Evolutionary conservation across 116 monocot genomes (phyloP).

Genomic region (Iris pallida): DNA sequence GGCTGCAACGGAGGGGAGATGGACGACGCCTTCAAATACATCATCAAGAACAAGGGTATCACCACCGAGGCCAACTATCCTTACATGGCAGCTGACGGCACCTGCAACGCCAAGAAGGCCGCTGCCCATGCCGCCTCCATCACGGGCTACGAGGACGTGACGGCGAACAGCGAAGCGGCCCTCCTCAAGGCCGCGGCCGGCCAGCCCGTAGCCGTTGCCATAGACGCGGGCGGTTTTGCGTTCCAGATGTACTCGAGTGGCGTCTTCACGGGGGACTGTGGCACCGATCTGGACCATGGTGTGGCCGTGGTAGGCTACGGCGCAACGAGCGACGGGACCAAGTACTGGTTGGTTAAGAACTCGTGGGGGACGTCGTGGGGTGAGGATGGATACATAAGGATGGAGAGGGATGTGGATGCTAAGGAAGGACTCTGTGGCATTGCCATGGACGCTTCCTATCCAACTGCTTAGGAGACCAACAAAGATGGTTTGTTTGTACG

Average conservation of each 20-base stretch:
- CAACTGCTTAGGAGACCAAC: too few relatives aligned
- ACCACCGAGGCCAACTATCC: slow-evolving; percentile 15
- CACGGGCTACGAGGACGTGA: slow-evolving; percentile 13
- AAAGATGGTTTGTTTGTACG: too few relatives aligned
- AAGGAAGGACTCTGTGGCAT: slow-evolving; percentile 24
- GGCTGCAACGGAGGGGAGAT: slow-evolving; percentile 23
- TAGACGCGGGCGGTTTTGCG: slow-evolving; percentile 8
- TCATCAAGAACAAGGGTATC: slow-evolving; percentile 19
- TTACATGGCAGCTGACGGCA: slow-evolving; percentile 1
- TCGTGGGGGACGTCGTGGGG: slow-evolving; percentile 32
- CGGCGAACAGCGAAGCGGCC: slow-evolving; percentile 12
- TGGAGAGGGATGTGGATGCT: slow-evolving; percentile 15
- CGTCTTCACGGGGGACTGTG: slow-evolving; percentile 18
- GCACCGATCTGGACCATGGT: slow-evolving; percentile 22
- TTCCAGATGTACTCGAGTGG: slow-evolving; percentile 23
- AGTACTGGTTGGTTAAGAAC: slow-evolving; percentile 33
- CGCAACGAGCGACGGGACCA: slow-evolving; percentile 9
- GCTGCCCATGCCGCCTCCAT: neutral
- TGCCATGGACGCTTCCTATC: slow-evolving; percentile 28
- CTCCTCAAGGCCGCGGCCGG: slow-evolving; percentile 18
- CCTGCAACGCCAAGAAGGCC: slow-evolving; percentile 11
- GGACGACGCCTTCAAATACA: slow-evolving; percentile 26
- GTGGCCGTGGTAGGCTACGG: slow-evolving; percentile 21
- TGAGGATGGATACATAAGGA: slow-evolving; percentile 24
- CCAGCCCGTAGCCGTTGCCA: slow-evolving; percentile 23